Percentiles rank a stretch among this genome's conserved stretches.
phyloP scores from a whole-genome alignment of 1,284 basidiomycete species.

The Ceratobasidium sp. region DNA sequence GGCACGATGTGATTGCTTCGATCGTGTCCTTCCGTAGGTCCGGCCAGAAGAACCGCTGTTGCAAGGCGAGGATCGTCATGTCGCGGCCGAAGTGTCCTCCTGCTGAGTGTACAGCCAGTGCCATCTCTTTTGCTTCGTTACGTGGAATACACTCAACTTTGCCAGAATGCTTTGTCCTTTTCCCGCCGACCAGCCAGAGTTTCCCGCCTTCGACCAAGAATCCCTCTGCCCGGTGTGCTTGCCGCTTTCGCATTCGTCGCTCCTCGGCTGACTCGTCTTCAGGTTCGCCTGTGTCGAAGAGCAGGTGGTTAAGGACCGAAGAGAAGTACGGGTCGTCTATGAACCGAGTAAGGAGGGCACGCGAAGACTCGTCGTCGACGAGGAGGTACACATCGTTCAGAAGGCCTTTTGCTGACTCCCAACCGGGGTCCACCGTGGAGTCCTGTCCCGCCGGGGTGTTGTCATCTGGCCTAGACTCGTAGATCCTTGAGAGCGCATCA shows the following conservation, averaged over 20 bases:
- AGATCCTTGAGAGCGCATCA: constrained; percentile 49
- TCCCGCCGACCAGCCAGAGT: constrained; percentile 36
- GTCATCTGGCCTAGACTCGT: constrained; percentile 49
- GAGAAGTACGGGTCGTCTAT: constrained; percentile 10
- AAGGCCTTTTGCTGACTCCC: constrained; percentile 22
- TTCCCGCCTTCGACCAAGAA: constrained; percentile 35
- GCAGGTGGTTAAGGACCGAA: constrained; percentile 4
- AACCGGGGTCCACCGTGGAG: constrained; percentile 13
- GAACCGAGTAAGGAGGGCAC: not conserved
- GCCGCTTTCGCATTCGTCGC: constrained; percentile 7
- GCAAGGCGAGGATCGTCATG: constrained; percentile 9
- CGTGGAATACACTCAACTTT: constrained; percentile 45
- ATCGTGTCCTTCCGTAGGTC: constrained; percentile 29
- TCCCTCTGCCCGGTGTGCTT: constrained; percentile 16
- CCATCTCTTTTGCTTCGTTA: constrained; percentile 41
- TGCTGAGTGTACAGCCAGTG: constrained; percentile 15
- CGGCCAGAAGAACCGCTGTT: constrained; percentile 37
- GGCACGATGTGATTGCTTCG: constrained; percentile 24
- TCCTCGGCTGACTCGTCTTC: not conserved
- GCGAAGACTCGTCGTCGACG: not conserved
- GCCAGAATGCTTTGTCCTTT: constrained; percentile 18
- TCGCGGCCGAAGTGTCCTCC: constrained; percentile 36
- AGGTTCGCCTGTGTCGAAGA: not conserved
- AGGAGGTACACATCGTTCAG: constrained; percentile 11
- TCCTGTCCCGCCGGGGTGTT: constrained; percentile 44